phyloP scores from a whole-genome alignment of 2,329 filamentous ascomycete species.

The Sphaerulina musiva region DNA sequence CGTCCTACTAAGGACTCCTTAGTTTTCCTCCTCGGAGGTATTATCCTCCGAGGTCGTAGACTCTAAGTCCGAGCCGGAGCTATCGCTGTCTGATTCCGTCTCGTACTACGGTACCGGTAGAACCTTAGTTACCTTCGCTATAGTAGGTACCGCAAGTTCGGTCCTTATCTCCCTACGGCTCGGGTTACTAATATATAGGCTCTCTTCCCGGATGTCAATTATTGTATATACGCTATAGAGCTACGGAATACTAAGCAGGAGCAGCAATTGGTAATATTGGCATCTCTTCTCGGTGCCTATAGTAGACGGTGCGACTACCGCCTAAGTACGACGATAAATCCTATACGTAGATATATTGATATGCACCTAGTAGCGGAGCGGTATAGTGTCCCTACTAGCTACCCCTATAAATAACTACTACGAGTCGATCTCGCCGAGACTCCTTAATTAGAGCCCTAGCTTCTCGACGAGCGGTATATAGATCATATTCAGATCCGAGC shows the following conservation, averaged over 20 bases:
- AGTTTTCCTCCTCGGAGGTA: too few relatives aligned
- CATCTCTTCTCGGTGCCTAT: accelerated
- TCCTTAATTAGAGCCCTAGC: background rate
- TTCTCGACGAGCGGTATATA: background rate
- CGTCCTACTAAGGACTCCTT: too few relatives aligned
- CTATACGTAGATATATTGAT: background rate
- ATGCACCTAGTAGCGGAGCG: background rate
- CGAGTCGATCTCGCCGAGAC: background rate
- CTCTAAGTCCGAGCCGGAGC: too few relatives aligned
- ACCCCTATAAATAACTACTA: background rate
- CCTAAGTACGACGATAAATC: background rate
- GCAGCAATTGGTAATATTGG: background rate
- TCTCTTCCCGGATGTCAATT: too few relatives aligned
- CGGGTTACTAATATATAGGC: too few relatives aligned
- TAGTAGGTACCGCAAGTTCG: too few relatives aligned
- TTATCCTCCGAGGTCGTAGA: too few relatives aligned
- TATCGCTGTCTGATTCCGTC: too few relatives aligned
- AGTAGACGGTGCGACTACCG: background rate
- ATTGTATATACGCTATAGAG: too few relatives aligned
- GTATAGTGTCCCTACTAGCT: background rate
- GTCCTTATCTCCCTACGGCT: too few relatives aligned
- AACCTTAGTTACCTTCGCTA: too few relatives aligned
- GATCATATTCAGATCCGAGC: background rate
- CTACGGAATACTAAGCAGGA: background rate
- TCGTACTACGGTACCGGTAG: too few relatives aligned